Percentiles rank a stretch among this genome's conserved stretches.
These are phyloP conservation scores for Solanum tarijense DNA, from an alignment of 257 asterid genomes.

Conservation along the genomic window DNA sequence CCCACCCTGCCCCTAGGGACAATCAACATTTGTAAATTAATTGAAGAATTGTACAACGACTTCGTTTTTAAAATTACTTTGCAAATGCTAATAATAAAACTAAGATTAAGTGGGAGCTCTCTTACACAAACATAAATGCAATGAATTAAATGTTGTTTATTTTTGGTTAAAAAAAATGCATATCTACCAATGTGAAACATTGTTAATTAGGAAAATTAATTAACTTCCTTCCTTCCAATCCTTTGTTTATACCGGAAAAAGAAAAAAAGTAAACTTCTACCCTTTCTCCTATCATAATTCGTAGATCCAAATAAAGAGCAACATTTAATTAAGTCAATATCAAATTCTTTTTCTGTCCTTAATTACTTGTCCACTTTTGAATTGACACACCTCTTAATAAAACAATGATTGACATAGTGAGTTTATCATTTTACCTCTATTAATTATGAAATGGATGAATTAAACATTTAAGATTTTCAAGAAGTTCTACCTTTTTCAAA, in stretches of 20 bases:
- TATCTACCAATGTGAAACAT: neutral
- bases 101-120: neutral
- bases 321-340: neutral
- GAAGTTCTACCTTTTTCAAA: no score
- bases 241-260: neutral
- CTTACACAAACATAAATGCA: neutral
- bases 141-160: neutral
- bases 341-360: no score
- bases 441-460: no score
- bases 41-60: neutral
- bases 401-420: no score
- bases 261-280: neutral
- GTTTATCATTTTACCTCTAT: no score
- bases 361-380: no score
- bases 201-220: neutral
- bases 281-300: neutral
- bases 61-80: no score
- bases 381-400: no score
- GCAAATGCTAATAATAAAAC: neutral
- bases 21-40: neutral
- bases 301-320: neutral
- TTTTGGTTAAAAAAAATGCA: neutral
- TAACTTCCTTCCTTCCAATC: neutral
- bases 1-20: neutral
- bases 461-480: no score